Base-by-base conservation (phyloP, 2,329 filamentous ascomycete species). In the Dactylonectria macrodidyma region DNA sequence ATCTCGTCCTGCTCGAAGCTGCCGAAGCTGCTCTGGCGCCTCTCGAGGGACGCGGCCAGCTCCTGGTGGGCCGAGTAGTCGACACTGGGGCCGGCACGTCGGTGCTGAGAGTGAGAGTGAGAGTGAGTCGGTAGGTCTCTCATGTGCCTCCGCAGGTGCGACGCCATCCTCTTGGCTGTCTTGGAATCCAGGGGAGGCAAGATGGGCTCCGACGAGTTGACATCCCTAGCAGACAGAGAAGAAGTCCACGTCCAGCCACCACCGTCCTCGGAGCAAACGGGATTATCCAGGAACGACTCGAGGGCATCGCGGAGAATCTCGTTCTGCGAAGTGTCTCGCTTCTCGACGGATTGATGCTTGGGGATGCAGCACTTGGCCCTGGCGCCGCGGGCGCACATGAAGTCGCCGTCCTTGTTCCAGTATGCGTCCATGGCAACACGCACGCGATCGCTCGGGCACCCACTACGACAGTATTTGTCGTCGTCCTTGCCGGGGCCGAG, bases 341-440 rank as follows among this genome's bases (percentile, higher is more conserved):
- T 61, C 5, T 38, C 55, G 58, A 66, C 44, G 11, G 63, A 64
- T 14, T 55, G 47, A 46, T 59, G 34, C 50, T 67, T 64, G 48
- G 65, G 60, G 12, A 64, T 64, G 48, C 65, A 67, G 55, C 65
- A 67, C 57, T 41, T 63, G 50, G 56, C 62, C 41, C 56, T 63
- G 26, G 65, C 65, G 30, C 65, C 65, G 2, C 65, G 60, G 34
- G 38, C 36, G 55, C 65, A 67, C 46, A 38, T 60, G 14, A 63
- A 59, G 19, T 55, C 24, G 51, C 54, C 41, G 54, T 67, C 64
- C 59, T 63, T 67, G 59, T 67, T 63, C 59, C 59, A 67, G 48
- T 63, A 57, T 22, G 50, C 36, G 60, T 63, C 60, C 60, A 63
- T 63, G 26, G 60, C 52, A 11, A 63, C 60, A 9, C 60, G 60